Base-by-base conservation (phyloP, 352 stramenopile genomes). In the Phytophthora cajani region DNA sequence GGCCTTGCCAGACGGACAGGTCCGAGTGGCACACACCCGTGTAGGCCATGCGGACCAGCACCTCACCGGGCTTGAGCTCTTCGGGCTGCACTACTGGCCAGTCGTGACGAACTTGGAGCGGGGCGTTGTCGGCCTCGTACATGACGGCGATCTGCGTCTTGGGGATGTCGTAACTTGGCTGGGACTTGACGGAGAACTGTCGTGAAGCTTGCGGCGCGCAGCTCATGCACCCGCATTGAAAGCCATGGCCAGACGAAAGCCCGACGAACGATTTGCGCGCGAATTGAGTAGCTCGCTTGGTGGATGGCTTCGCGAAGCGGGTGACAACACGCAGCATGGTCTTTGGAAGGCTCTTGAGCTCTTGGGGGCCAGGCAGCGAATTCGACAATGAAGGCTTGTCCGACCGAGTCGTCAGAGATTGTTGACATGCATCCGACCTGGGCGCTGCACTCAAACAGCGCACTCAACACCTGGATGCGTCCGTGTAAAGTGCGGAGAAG, bases 11-110 rank as follows among this genome's bases (percentile, higher is more conserved):
- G 1, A 87, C 71, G 17, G 79, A 79, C 51, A 85, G 60, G 51
- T 86, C 80, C 19, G 80, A 84, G 57, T 83, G 78, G 33, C 80
- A 88, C 6, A 88, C 80, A 25, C 80, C 80, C 1, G 63, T 82
- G 71, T 84, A 86, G 1, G 80, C 80, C 10, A 88, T 66, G 11
- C 78, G 80, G 40, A 88, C 74, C 10, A 88, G 74, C 68, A 88
- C 76, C 52, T 88, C 68, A 3, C 80, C 80, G 0, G 78, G 36
- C 51, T 81, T 76, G 54, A 88, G 76, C 33, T 84, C 75, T 11
- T 80, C 38, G 0, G 75, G 76, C 55, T 88, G 80, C 3, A 72
- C 66, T 7, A 88, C 80, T 11, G 80, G 80, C 75, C 78, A 86
- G 72, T 86, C 71, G 38, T 75, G 62, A 47, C 75, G 75, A 19